phyloP scores from a whole-genome alignment of 2,329 filamentous ascomycete genomes.

The Paramyrothecium roridum region DNA sequence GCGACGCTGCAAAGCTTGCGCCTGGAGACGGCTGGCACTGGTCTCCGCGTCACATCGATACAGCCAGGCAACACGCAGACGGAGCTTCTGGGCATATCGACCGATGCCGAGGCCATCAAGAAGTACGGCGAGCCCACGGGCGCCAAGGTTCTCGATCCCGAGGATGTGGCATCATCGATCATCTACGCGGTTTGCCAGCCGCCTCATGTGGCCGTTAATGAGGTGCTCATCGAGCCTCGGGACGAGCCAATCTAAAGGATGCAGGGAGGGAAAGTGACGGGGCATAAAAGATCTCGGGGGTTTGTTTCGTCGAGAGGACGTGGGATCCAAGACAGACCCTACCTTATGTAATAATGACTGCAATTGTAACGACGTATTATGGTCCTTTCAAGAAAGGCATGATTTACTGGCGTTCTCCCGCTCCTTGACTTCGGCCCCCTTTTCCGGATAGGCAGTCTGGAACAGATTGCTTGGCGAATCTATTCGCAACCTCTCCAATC shows the following conservation, averaged over 20 bases:
- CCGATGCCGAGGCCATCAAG: conserved; percentile 72
- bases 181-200: conserved; percentile 74
- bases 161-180: conserved; percentile 70
- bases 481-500: not conserved
- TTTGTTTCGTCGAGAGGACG: conserved; percentile 2
- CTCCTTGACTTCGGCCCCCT: not conserved
- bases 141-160: conserved; percentile 69
- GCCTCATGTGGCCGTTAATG: conserved; percentile 73
- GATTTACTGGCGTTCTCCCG: not conserved
- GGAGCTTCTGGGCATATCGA: conserved; percentile 71
- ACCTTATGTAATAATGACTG: too few relatives aligned
- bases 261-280: not conserved
- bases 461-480: not conserved
- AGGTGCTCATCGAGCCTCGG: conserved; percentile 74
- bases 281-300: not conserved
- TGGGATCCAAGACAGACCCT: not conserved
- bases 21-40: conserved; percentile 71
- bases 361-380: too few relatives aligned
- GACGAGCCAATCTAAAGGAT: conserved; percentile 67
- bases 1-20: conserved; percentile 73
- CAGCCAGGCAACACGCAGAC: conserved; percentile 78
- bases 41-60: conserved; percentile 69
- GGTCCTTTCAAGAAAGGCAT: not conserved
- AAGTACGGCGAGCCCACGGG: conserved; percentile 75
- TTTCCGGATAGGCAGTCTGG: not conserved